A percentile compares a stretch with the other conserved stretches of the same genome.
These are phyloP conservation scores for Paraphoma chrysanthemicola DNA, from an alignment of 2,329 filamentous ascomycete genomes.

Conservation along the genomic window DNA sequence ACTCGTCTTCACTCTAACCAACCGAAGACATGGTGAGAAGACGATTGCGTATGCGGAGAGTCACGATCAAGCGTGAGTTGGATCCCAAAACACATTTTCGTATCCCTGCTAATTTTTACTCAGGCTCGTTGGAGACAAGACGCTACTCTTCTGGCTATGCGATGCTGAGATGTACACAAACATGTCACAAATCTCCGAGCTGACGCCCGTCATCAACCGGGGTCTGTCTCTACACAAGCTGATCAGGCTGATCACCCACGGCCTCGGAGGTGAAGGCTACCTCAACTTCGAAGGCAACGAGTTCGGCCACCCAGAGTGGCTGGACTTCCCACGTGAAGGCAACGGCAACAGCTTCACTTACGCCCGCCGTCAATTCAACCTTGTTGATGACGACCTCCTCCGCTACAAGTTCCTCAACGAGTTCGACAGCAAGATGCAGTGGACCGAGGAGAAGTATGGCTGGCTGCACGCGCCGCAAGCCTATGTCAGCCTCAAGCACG, in stretches of 20 bases:
- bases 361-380: conserved; percentile 89
- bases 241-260: conserved; percentile 92
- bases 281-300: conserved; percentile 99
- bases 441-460: conserved; percentile 83
- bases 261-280: conserved; percentile 92
- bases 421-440: conserved; percentile 92
- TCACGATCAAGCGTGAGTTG: conserved; percentile 93
- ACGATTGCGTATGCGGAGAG: conserved; percentile 98
- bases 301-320: conserved; percentile 98
- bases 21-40: conserved; percentile 94
- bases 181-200: conserved; percentile 85
- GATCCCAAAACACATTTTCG: neutral
- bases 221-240: conserved; percentile 96
- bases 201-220: conserved; percentile 87
- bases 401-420: conserved; percentile 92
- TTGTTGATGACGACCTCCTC: conserved; percentile 83
- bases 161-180: conserved; percentile 97
- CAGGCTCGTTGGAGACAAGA: conserved; percentile 94
- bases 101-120: conserved; percentile 20
- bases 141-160: conserved; percentile 96
- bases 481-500: conserved; percentile 92
- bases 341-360: conserved; percentile 96
- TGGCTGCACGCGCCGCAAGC: conserved; percentile 89
- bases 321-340: conserved; percentile 94
- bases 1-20: conserved; percentile 87